Evolutionary conservation across 2,329 filamentous ascomycete genomes (phyloP), one percentile per base, ranked within the genome.

Genomic region (Trichoderma endophyticum): DNA sequence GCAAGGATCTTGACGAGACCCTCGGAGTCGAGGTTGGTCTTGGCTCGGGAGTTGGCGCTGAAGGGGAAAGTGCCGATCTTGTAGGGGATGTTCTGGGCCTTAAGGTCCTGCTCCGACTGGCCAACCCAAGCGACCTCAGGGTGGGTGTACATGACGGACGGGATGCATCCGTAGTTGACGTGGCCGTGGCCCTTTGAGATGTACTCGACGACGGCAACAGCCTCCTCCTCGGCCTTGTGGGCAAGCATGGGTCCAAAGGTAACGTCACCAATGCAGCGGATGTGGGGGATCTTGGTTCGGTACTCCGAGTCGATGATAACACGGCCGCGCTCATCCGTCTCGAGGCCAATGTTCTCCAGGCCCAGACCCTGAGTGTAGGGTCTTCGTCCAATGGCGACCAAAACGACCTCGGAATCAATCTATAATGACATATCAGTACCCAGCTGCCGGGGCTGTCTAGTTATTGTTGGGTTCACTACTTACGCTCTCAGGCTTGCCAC

Each of bases 171-270:
- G 86, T 99, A 99, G 91, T 99, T 99, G 85, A 99, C 96, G 84
- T 99, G 96, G 72, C 96, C 96, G 84, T 97, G 92, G 76, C 94
- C 94, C 88, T 98, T 98, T 86, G 93, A 95, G 84, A 99, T 96
- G 87, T 94, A 98, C 85, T 99, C 96, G 74, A 98, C 88, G 72
- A 92, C 95, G 36, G 96, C 96, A 75, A 98, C 95, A 73, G 89
- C 96, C 85, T 99, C 96, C 85, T 99, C 96, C 85, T 99, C 96
- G 66, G 96, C 96, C 89, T 99, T 99, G 89, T 99, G 96, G 70
- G 96, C 96, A 79, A 99, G 91, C 96, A 99, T 99, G 80, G 95
- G 95, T 11, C 96, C 96, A 82, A 99, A 99, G 61, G 96, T 99
- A 80, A 90, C 93, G 83, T 98, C 96, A 80, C 96, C 96, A 76